Evolutionary conservation across 2,329 filamentous ascomycete genomes (phyloP), one percentile per base, ranked within the genome.

Genomic region (Dothistroma pini): DNA sequence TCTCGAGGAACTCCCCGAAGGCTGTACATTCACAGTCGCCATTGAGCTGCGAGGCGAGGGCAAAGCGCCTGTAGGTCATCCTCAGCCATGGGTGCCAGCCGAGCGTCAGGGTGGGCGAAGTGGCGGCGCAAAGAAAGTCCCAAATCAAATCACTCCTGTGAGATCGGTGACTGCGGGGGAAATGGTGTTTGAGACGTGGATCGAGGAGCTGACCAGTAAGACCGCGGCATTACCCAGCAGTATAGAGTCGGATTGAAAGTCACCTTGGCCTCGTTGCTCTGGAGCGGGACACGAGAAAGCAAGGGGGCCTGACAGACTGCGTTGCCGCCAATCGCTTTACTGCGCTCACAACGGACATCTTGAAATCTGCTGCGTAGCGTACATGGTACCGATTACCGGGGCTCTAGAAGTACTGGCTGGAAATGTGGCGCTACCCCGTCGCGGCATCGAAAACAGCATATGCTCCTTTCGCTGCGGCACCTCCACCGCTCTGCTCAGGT

Each of bases 21-120:
- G 83, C 1, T 91, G 89, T 73, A 89, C 88, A 0, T 93, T 90
- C 73, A 90, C 89, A 0, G 74, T 93, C n/a, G 88, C 87, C 0
- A 82, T 93, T 47, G 90, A 93, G 74, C 73, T 93, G 65, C 84
- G 83, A 44, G 84, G 88, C 22, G 80, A 86, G 47, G 75, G 81
- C 11, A 79, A 78, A 32, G 75, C 79, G 32, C 80, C 80, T 1
- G 67, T 80, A 32, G 74, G 72, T 44, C 77, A 86, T 66, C 77
- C 79, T 64, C 82, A 86, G 69, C 77, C 80, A 7, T 88, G 85
- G 85, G 81, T 87, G 58, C 84, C 85, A 11, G 82, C 82, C 48
- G 81, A 86, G 67, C 80, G 81, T 7, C 78, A 67, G 21, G 48
- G 29, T 3, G 29, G n/a, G 22, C 29, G 41, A 19, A 22, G 34